A percentile compares a stretch with the other conserved stretches of the same genome.
Evolutionary conservation across 1,284 basidiomycete species (phyloP).

Genomic region (Leccinum griseonigrum): DNA sequence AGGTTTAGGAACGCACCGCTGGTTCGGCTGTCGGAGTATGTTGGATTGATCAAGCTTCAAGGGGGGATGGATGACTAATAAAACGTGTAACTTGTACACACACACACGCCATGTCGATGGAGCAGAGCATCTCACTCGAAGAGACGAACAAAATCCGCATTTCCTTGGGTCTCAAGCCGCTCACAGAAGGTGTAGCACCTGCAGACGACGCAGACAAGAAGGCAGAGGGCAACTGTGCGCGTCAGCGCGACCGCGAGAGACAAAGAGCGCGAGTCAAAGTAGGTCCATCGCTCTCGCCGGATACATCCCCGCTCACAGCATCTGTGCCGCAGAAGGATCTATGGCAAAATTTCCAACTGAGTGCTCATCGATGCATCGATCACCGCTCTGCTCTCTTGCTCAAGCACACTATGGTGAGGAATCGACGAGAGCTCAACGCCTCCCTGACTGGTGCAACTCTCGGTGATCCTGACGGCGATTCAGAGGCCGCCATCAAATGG

Average conservation of each 20-base stretch:
- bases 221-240: slow-evolving; percentile 84
- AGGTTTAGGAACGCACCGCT: slow-evolving; percentile 8
- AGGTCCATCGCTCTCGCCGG: slow-evolving; percentile 24
- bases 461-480: slow-evolving; percentile 74
- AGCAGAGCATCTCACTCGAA: slow-evolving; percentile 90
- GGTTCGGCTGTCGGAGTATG: slow-evolving; percentile 9
- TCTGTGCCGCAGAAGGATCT: slow-evolving; percentile 55
- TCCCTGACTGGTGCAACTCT: slow-evolving; percentile 90
- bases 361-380: slow-evolving; percentile 38
- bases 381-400: slow-evolving; percentile 40
- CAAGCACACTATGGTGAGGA: slow-evolving; percentile 73
- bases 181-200: slow-evolving; percentile 73
- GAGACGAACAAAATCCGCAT: slow-evolving; percentile 99
- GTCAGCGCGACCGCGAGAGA: slow-evolving; percentile 65
- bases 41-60: too few relatives aligned
- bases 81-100: background rate
- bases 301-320: slow-evolving; percentile 28
- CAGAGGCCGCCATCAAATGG: slow-evolving; percentile 82
- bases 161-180: slow-evolving; percentile 90
- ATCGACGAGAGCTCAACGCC: slow-evolving; percentile 86
- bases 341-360: slow-evolving; percentile 87
- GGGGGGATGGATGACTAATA: slow-evolving; percentile 22
- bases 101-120: slow-evolving; percentile 56
- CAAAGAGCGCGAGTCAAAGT: slow-evolving; percentile 78
- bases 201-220: slow-evolving; percentile 70